Percentiles rank a stretch among this genome's conserved stretches.
Evolutionary conservation across 805 yeast genomes (phyloP).

Genomic region (Tetrapisispora iriomotensis): DNA sequence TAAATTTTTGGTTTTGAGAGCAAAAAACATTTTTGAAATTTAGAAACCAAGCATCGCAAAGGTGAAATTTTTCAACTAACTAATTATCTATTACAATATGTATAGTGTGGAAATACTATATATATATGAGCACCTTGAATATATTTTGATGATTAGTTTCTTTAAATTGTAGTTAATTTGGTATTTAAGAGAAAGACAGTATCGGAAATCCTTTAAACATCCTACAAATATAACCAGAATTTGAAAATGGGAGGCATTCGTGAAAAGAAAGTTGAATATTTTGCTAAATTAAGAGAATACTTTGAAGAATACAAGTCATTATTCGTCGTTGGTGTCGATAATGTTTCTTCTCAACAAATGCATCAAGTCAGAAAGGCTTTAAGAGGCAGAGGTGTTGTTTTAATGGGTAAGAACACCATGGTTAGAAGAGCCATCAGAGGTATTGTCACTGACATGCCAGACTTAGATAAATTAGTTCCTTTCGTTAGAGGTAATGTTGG

Average conservation of each 20-base stretch:
- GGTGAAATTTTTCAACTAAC: no score
- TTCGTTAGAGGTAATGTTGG: constrained; percentile 97
- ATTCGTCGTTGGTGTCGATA: constrained; percentile 99
- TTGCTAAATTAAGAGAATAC: constrained; percentile 87
- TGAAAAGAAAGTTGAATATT: constrained; percentile 94
- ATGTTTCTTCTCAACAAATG: constrained; percentile 99
- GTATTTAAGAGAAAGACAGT: background rate
- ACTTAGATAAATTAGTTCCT: constrained; percentile 89
- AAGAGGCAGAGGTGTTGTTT: constrained; percentile 88
- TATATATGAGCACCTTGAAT: no score
- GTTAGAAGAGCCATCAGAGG: constrained; percentile 99
- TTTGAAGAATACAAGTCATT: constrained; percentile 95
- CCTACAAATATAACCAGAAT: constrained; percentile 54
- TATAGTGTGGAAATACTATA: no score
- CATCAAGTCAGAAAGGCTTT: constrained; percentile 97
- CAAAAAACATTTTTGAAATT: no score
- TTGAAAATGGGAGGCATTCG: constrained; percentile 99
- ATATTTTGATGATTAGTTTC: background rate
- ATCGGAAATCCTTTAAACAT: constrained; percentile 60
- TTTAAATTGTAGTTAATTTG: no score
- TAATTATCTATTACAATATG: no score
- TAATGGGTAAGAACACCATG: constrained; percentile 99
- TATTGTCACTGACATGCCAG: constrained; percentile 88
- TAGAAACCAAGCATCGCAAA: no score
- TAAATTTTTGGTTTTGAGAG: no score